These are phyloP conservation scores for Citrus sp. DNA, from an alignment of 345 rosid genomes.

Conservation along the genomic window DNA sequence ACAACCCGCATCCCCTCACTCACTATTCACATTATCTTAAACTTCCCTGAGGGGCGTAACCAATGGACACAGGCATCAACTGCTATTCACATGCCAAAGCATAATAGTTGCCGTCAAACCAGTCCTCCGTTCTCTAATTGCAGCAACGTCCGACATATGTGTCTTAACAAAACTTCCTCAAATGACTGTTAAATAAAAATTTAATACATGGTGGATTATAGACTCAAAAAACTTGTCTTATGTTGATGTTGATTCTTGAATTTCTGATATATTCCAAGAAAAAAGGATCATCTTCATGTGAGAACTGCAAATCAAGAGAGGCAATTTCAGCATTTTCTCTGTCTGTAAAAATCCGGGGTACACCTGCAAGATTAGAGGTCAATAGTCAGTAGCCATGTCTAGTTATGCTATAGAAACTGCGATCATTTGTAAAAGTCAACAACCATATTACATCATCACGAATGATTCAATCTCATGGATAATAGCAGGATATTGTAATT, in stretches of 20 bases:
- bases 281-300: slow-evolving; percentile 29
- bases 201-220: neutral
- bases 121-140: neutral
- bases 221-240: slow-evolving; percentile 70
- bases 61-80: neutral
- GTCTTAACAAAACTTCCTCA: neutral
- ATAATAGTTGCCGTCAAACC: neutral
- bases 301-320: slow-evolving; percentile 51
- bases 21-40: neutral
- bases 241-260: slow-evolving; percentile 88
- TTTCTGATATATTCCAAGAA: slow-evolving; percentile 61
- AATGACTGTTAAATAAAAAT: neutral
- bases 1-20: neutral
- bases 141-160: neutral
- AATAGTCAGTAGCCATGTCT: neutral
- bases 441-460: neutral
- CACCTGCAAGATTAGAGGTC: slow-evolving; percentile 44
- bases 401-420: slow-evolving; percentile 1
- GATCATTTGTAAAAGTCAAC: neutral
- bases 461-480: neutral
- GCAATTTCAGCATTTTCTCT: slow-evolving; percentile 55
- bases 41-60: neutral
- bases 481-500: neutral
- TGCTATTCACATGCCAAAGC: too few species aligned
- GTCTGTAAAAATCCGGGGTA: slow-evolving; percentile 74